Evolutionary conservation across 768 basidiomycete genomes (phyloP).

Genomic region (Guyanaporus albipodus): DNA sequence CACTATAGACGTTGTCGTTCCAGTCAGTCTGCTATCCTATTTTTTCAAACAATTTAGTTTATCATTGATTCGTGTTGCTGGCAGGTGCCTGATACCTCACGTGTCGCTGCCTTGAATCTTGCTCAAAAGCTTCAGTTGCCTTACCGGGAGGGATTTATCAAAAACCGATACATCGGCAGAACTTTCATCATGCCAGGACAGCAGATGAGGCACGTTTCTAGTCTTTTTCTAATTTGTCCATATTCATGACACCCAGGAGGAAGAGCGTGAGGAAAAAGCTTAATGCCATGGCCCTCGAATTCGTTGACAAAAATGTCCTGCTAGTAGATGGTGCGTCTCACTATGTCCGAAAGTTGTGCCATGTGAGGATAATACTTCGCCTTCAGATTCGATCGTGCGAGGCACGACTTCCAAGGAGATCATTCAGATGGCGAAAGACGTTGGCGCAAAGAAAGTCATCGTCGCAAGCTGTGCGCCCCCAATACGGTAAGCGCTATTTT

Average conservation of each 20-base stretch:
- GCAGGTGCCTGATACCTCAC: constrained; percentile 92
- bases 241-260: constrained; percentile 43
- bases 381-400: constrained; percentile 91
- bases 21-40: constrained; percentile 41
- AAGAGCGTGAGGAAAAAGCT: constrained; percentile 95
- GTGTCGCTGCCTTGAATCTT: constrained; percentile 92
- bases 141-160: constrained; percentile 97
- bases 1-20: constrained; percentile 93
- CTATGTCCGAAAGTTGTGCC: not conserved
- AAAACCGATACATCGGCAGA: constrained; percentile 96
- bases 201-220: constrained; percentile 65
- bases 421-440: constrained; percentile 98
- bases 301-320: constrained; percentile 85
- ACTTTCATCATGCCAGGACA: constrained; percentile 99
- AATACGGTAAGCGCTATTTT: constrained; percentile 57
- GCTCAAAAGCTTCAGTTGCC: constrained; percentile 88
- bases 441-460: constrained; percentile 93
- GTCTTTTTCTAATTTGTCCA: not conserved
- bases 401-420: constrained; percentile 99
- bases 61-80: not conserved
- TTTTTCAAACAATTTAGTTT: not conserved
- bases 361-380: not conserved
- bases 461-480: constrained; percentile 97
- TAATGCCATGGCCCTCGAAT: constrained; percentile 98
- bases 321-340: constrained; percentile 81